Evolutionary conservation across 2,329 filamentous ascomycete genomes (phyloP).

Genomic region (Fusarium ramigenum): DNA sequence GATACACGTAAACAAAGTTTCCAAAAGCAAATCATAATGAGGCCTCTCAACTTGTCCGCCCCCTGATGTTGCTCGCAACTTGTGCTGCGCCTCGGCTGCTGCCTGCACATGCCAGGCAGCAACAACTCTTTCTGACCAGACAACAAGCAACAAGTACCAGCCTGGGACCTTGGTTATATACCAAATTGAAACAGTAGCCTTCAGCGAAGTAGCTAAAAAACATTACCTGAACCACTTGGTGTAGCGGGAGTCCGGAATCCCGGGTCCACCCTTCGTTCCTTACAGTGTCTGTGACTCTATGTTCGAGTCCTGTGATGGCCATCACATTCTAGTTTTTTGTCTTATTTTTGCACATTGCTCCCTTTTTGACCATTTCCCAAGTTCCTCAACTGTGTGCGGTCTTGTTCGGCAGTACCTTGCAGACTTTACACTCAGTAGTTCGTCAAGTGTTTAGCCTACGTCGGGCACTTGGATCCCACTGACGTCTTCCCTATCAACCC

Average conservation of each 20-base stretch:
- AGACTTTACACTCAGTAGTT: no score
- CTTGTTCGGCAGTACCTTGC: no score
- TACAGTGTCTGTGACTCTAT: background rate
- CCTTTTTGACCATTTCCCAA: no score
- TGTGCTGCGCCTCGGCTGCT: background rate
- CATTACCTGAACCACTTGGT: background rate
- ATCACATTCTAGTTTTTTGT: background rate
- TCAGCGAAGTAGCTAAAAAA: background rate
- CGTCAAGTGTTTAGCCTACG: rapidly evolving
- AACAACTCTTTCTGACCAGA: background rate
- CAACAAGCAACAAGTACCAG: background rate
- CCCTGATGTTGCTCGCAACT: background rate
- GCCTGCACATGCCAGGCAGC: background rate
- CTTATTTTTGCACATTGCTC: background rate
- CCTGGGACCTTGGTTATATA: rapidly evolving
- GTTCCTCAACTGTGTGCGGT: no score
- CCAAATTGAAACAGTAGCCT: background rate
- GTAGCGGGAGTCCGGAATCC: background rate
- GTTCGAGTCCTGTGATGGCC: background rate
- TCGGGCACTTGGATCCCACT: background rate
- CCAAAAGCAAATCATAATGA: background rate
- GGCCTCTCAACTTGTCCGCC: background rate
- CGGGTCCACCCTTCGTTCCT: background rate
- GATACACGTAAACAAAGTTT: background rate
- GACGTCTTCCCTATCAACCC: background rate